Conservation (phyloP, 2,329 filamentous ascomycete species). For the Ophiostoma novo-ulmi region DNA sequence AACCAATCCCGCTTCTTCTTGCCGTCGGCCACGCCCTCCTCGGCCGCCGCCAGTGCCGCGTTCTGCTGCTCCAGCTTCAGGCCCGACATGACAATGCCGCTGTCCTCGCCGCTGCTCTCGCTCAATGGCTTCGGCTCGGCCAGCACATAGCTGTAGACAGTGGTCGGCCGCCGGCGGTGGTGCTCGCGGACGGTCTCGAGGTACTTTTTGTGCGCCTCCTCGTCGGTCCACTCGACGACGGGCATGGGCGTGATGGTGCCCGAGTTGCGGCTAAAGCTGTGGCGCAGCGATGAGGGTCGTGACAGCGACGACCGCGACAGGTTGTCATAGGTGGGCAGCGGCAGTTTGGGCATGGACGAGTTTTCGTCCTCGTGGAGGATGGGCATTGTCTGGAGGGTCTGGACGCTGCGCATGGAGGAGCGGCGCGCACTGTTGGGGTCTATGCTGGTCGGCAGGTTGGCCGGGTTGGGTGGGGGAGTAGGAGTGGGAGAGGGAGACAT, state of each 20-base stretch:
- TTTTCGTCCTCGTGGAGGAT: constrained; percentile 1
- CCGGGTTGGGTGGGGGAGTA: background rate
- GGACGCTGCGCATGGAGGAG: constrained; percentile 9
- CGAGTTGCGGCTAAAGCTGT: constrained; percentile 8
- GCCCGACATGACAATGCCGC: background rate
- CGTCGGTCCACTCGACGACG: background rate
- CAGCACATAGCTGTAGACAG: constrained; percentile 14
- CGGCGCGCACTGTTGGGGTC: background rate
- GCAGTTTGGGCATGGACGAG: constrained; percentile 11
- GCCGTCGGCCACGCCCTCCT: background rate
- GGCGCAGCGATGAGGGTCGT: constrained; percentile 3
- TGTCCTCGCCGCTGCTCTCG: constrained; percentile 7
- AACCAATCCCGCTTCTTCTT: constrained; percentile 11
- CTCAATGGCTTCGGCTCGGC: background rate
- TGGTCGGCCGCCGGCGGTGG: constrained; percentile 12
- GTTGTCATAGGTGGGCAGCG: constrained; percentile 13
- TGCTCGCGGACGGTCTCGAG: background rate
- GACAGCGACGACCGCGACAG: constrained; percentile 13
- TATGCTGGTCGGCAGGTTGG: background rate
- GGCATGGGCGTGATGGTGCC: background rate
- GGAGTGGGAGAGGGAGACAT: background rate
- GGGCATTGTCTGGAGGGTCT: constrained; percentile 3
- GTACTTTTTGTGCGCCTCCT: constrained; percentile 13
- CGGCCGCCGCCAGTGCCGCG: background rate
- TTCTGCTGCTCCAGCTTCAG: constrained; percentile 1